phyloP scores from a whole-genome alignment of 768 basidiomycete genomes.

The Leccinum incarnatum region DNA sequence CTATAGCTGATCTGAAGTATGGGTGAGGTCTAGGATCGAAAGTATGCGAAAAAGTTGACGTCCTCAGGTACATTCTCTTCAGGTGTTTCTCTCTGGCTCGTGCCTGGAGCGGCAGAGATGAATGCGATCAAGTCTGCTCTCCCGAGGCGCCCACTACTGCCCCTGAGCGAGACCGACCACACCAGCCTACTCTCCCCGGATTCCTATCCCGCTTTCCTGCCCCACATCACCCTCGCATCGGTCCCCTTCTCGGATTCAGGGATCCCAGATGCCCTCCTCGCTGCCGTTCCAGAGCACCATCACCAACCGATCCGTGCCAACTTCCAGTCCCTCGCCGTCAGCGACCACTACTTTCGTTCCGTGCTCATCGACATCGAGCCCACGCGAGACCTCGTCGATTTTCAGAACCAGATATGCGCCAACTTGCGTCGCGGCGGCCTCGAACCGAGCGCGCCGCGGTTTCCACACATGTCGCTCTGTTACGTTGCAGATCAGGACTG shows the following conservation, averaged over 20 bases:
- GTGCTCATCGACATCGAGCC: conserved; percentile 55
- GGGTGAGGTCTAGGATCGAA: conserved; percentile 18
- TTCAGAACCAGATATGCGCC: conserved; percentile 50
- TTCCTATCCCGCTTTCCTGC: conserved; percentile 61
- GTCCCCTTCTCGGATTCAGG: conserved; percentile 27
- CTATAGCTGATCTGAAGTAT: conserved; percentile 4
- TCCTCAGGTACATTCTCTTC: not conserved
- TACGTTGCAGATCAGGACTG: conserved; percentile 71
- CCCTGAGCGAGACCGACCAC: conserved; percentile 5
- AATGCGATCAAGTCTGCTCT: conserved; percentile 47
- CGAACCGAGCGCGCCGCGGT: conserved; percentile 51
- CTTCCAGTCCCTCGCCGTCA: conserved; percentile 56
- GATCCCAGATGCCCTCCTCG: conserved; percentile 29
- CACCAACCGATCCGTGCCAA: conserved; percentile 35
- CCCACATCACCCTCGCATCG: conserved; percentile 68
- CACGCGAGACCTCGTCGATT: conserved; percentile 41
- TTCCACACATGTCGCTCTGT: conserved; percentile 71
- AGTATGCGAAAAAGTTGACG: not conserved
- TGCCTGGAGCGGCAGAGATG: conserved; percentile 49
- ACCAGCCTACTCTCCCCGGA: conserved; percentile 21
- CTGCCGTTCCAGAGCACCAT: conserved; percentile 38
- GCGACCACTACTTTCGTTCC: conserved; percentile 67
- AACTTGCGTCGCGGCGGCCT: conserved; percentile 33
- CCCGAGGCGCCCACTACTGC: not conserved
- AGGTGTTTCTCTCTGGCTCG: conserved; percentile 72